These are phyloP conservation scores for Claviceps sp. DNA, from an alignment of 2,329 filamentous ascomycete species.

Conservation along the genomic window DNA sequence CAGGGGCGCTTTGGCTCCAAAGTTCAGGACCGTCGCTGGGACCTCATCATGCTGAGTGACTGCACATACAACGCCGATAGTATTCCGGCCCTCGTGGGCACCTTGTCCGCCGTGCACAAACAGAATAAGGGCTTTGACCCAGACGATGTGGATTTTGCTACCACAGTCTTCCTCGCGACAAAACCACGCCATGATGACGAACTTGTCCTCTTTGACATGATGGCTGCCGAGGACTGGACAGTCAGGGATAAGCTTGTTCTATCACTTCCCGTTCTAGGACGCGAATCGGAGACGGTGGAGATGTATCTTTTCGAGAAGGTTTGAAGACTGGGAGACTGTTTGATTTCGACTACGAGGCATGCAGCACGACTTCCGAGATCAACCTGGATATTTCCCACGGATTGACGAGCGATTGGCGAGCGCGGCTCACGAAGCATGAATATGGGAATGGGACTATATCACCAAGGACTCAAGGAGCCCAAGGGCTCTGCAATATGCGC, in stretches of 20 bases:
- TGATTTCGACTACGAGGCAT: neutral
- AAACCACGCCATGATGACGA: slow-evolving; percentile 44
- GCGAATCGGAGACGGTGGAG: slow-evolving; percentile 32
- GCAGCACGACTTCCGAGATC: neutral
- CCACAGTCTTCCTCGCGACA: slow-evolving; percentile 39
- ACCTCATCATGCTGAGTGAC: slow-evolving; percentile 42
- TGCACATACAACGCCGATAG: slow-evolving; percentile 49
- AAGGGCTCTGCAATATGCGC: neutral
- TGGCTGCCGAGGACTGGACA: slow-evolving; percentile 32
- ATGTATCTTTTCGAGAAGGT: slow-evolving; percentile 36
- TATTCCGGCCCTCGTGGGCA: slow-evolving; percentile 38
- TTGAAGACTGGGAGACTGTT: neutral
- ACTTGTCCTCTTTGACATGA: slow-evolving; percentile 31
- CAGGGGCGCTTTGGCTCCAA: slow-evolving; percentile 29
- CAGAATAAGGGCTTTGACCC: slow-evolving; percentile 17
- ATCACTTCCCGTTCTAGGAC: slow-evolving; percentile 31
- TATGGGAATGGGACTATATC: neutral
- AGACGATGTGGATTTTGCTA: slow-evolving; percentile 12
- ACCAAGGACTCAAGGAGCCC: neutral
- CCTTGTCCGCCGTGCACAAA: slow-evolving; percentile 34
- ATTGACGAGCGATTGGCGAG: neutral
- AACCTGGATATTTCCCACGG: neutral
- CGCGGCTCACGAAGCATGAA: neutral
- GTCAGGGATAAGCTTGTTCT: slow-evolving; percentile 27
- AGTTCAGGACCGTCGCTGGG: slow-evolving; percentile 29